Conservation (phyloP, 2,329 filamentous ascomycete genomes). For the Alternaria sp. region DNA sequence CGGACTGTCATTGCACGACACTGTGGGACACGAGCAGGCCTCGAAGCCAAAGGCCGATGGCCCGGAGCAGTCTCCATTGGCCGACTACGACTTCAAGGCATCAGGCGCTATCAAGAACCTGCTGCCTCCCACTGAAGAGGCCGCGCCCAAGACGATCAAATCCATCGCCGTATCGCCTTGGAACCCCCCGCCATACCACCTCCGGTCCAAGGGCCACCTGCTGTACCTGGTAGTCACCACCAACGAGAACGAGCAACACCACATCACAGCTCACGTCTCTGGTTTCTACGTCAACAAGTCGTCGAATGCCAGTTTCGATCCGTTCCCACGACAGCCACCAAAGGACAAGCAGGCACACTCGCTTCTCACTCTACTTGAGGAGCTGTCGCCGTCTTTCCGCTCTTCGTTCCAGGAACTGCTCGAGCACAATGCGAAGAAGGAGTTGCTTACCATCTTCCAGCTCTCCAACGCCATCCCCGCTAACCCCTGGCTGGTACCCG, state of each 20-base stretch:
- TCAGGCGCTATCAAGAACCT: conserved; percentile 74
- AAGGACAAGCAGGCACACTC: conserved; percentile 86
- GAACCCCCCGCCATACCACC: conserved; percentile 94
- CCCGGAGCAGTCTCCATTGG: conserved; percentile 55
- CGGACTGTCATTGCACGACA: conserved; percentile 86
- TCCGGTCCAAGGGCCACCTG: conserved; percentile 90
- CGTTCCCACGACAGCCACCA: conserved; percentile 77
- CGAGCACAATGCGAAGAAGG: conserved; percentile 83
- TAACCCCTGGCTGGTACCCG: conserved; percentile 88
- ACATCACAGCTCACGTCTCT: conserved; percentile 91
- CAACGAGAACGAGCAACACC: conserved; percentile 92
- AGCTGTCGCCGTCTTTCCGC: conserved; percentile 84
- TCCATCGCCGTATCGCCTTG: conserved; percentile 86
- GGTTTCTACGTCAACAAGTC: conserved; percentile 98
- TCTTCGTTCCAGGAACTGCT: conserved; percentile 79
- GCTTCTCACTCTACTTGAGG: conserved; percentile 77
- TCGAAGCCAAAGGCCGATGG: conserved; percentile 36
- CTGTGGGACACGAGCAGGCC: conserved; percentile 62
- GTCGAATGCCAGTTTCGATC: conserved; percentile 94
- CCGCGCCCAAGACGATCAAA: conserved; percentile 89
- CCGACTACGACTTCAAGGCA: conserved; percentile 79
- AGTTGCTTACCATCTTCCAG: conserved; percentile 91
- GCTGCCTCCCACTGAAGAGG: conserved; percentile 69
- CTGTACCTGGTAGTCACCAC: conserved; percentile 90
- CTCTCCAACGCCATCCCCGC: conserved; percentile 94